Evolutionary conservation across 169 alveolate species (phyloP), one percentile per base, ranked within the genome.

Genomic region (Plasmodium malariae): DNA sequence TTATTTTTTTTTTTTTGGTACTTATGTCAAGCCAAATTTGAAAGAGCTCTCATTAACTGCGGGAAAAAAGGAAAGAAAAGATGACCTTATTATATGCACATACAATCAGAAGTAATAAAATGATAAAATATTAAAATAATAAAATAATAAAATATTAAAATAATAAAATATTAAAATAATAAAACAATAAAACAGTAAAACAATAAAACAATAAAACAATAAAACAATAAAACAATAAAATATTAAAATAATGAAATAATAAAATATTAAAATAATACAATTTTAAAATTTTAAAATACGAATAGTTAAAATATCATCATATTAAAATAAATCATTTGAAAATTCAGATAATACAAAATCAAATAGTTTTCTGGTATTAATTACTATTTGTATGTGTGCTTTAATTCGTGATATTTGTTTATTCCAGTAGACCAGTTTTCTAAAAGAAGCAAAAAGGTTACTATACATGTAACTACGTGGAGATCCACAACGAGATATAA

Each of bases 331-430:
- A n/a, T n/a, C n/a, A n/a, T n/a, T n/a, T n/a, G n/a, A n/a, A n/a
- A n/a, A n/a, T n/a, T n/a, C n/a, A n/a, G 36, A 11, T 43, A 40
- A 17, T 24, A 28, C 49, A 76, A n/a, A 37, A 26, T 21, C 6
- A 54, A 21, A 26, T 63, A 51, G 19, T 24, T 65, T 11, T 24
- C 24, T 54, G n/a, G 24, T 32, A 37, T 36, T 51, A 36, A 68
- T 83, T 83, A 83, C 91, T 43, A 83, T 83, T 68, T 83, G 91
- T 83, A 83, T 83, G 63, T 83, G 91, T 4, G 91, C 91, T 63
- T 83, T 83, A 30, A 83, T 54, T 11, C 51, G 69, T 4, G 91
- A 24, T 69, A 83, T 69, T 32, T 83, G 72, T 55, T 83, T 83
- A 36, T 83, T 83, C 91, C 91, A 83, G 71, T 83, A 83, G 36